phyloP scores from a whole-genome alignment of 75 land plant genomes.

The Pinus taeda region DNA sequence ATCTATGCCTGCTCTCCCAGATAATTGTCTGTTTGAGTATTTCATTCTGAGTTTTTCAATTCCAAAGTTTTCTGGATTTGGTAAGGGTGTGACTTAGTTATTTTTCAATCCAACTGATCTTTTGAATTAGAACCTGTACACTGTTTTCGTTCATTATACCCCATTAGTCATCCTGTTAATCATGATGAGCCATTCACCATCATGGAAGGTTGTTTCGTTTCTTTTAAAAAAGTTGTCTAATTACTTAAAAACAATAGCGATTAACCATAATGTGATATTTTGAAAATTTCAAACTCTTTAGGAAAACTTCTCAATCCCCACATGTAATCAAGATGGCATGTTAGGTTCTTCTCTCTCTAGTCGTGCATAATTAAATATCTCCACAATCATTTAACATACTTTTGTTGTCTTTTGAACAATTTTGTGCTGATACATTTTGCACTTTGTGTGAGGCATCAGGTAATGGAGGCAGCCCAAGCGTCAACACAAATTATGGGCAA shows the following conservation, averaged over 20 bases:
- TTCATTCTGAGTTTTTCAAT: neutral
- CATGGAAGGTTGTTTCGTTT: neutral
- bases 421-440: constrained; percentile 2
- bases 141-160: neutral
- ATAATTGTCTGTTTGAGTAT: too few relatives aligned
- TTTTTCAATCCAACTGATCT: neutral
- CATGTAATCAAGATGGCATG: too few relatives aligned
- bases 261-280: neutral
- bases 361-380: neutral
- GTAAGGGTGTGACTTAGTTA: neutral
- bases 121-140: neutral
- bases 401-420: neutral
- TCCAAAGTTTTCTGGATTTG: neutral
- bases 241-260: neutral
- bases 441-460: constrained; percentile 36
- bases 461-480: constrained; percentile 95
- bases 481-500: constrained; percentile 61
- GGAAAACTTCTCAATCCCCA: neutral
- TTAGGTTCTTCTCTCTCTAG: too few relatives aligned
- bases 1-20: neutral
- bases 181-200: neutral
- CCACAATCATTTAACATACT: neutral
- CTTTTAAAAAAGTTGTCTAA: neutral
- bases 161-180: neutral
- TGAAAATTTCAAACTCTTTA: neutral